phyloP scores from a whole-genome alignment of 2,329 filamentous ascomycete genomes.

The Exophiala xenobiotica region DNA sequence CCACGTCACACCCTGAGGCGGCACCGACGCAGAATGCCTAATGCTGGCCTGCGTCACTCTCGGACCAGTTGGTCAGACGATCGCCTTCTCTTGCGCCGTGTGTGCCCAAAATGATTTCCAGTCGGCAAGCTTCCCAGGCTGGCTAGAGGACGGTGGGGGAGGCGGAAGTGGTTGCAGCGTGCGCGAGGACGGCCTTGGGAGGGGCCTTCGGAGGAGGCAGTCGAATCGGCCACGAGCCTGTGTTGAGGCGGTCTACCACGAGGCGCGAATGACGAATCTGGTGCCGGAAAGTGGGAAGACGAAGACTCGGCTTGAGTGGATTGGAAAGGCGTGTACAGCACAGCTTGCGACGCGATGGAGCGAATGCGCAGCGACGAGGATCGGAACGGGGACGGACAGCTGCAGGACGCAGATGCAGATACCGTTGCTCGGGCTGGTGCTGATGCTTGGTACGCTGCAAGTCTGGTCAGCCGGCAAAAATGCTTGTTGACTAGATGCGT shows the following conservation, averaged over 20 bases:
- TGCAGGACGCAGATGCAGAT: conserved; percentile 13
- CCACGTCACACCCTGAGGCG: conserved; percentile 43
- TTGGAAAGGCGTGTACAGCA: conserved; percentile 4
- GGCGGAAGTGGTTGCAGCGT: conserved; percentile 6
- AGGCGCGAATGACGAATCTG: conserved; percentile 20
- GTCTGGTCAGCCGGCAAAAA: conserved; percentile 12
- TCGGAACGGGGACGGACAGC: conserved; percentile 27
- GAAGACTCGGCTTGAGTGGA: conserved; percentile 4
- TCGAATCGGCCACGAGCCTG: conserved; percentile 7
- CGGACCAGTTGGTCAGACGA: conserved; percentile 24
- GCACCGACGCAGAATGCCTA: conserved; percentile 25
- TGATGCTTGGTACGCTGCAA: conserved; percentile 5
- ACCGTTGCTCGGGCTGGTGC: conserved; percentile 6
- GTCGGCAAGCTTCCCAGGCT: conserved; percentile 14
- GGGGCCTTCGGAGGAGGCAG: background rate
- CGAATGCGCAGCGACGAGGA: too few relatives aligned
- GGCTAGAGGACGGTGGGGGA: background rate
- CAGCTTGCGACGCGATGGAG: conserved; percentile 14
- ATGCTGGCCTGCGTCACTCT: conserved; percentile 30
- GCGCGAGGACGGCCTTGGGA: conserved; percentile 2
- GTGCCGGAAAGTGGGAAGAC: conserved; percentile 9
- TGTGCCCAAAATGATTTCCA: conserved; percentile 28
- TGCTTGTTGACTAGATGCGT: conserved; percentile 11
- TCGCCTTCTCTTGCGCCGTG: conserved; percentile 20
- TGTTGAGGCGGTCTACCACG: conserved; percentile 25